These are phyloP conservation scores for Rhodotorula sphaerocarpa DNA, from an alignment of 768 basidiomycete species.

Conservation along the genomic window DNA sequence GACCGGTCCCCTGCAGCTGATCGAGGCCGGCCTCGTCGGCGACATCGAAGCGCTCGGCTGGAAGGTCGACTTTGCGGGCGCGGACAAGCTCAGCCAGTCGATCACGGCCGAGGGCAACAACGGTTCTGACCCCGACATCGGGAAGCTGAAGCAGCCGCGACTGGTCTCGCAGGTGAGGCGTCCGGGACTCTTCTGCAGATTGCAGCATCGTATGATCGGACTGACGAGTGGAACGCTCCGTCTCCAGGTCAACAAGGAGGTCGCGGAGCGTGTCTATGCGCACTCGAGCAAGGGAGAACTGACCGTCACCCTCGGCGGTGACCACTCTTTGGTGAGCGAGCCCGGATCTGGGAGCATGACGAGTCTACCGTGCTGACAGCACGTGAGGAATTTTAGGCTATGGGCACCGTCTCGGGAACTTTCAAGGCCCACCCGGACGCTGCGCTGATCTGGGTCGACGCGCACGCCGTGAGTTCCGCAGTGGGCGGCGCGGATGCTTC, in stretches of 20 bases:
- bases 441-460: constrained; percentile 92
- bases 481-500: no score
- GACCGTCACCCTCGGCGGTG: constrained; percentile 86
- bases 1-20: constrained; percentile 75
- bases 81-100: constrained; percentile 12
- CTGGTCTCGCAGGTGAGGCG: constrained; percentile 60
- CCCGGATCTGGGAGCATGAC: no score
- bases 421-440: constrained; percentile 52
- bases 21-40: constrained; percentile 68
- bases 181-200: neutral
- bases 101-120: constrained; percentile 43
- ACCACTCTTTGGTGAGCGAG: constrained; percentile 72
- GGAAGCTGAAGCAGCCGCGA: constrained; percentile 80
- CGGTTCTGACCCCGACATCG: constrained; percentile 63
- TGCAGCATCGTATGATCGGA: no score
- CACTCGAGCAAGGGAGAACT: constrained; percentile 71
- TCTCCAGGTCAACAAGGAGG: constrained; percentile 58
- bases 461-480: constrained; percentile 48
- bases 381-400: constrained; percentile 49
- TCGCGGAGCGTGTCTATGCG: constrained; percentile 64
- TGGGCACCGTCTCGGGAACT: constrained; percentile 91
- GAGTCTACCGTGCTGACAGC: neutral
- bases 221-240: neutral
- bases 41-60: constrained; percentile 57
- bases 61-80: constrained; percentile 77